These are phyloP conservation scores for Claviceps citrina DNA, from an alignment of 2,329 filamentous ascomycete species.

Conservation along the genomic window DNA sequence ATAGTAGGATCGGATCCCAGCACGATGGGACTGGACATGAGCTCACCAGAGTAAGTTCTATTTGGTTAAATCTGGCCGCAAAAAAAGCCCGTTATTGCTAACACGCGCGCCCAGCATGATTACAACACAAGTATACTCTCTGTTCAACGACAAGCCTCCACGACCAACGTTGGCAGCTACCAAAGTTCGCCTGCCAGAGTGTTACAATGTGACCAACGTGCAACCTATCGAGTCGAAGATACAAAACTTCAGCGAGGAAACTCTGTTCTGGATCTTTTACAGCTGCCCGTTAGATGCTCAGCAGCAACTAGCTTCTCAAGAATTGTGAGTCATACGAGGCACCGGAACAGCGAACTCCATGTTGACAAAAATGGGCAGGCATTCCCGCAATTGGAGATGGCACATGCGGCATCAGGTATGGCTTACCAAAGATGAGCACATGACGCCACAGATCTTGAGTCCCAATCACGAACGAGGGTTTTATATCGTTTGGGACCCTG, in stretches of 20 bases:
- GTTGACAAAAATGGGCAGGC: slow-evolving; percentile 28
- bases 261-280: slow-evolving; percentile 55
- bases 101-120: slow-evolving; percentile 27
- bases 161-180: slow-evolving; percentile 35
- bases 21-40: slow-evolving; percentile 41
- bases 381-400: slow-evolving; percentile 51
- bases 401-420: slow-evolving; percentile 52
- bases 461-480: slow-evolving; percentile 47
- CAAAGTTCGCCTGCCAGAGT: slow-evolving; percentile 45
- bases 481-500: slow-evolving; percentile 50
- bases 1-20: slow-evolving; percentile 44
- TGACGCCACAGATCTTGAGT: slow-evolving; percentile 45
- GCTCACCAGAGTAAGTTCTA: slow-evolving; percentile 37
- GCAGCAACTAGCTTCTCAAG: slow-evolving; percentile 46
- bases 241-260: slow-evolving; percentile 52
- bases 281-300: slow-evolving; percentile 47
- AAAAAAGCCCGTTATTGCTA: slow-evolving; percentile 5
- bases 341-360: background rate
- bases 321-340: slow-evolving; percentile 34
- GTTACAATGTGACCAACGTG: slow-evolving; percentile 51
- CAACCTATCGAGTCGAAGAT: slow-evolving; percentile 51
- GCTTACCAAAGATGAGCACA: slow-evolving; percentile 52
- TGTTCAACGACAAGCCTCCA: slow-evolving; percentile 45
- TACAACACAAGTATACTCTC: slow-evolving; percentile 44
- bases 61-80: background rate